A percentile compares a stretch with the other conserved stretches of the same genome.
phyloP scores from a whole-genome alignment of 2,329 filamentous ascomycete species.

The Nannizzia gypsea region DNA sequence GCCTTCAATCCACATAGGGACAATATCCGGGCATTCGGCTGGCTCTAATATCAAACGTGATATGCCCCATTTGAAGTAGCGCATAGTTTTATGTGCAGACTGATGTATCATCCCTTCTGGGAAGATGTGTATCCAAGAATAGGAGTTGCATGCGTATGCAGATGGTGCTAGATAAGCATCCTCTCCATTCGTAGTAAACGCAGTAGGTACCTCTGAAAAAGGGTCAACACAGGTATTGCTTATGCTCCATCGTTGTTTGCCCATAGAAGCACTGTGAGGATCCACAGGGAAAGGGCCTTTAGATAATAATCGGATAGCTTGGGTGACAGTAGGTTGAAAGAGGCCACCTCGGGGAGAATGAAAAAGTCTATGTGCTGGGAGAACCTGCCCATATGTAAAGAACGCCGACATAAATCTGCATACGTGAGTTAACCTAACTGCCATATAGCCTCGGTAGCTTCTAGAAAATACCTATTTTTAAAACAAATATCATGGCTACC shows the following conservation, averaged over 20 bases:
- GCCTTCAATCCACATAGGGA: slow-evolving; percentile 92
- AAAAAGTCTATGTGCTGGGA: slow-evolving; percentile 72
- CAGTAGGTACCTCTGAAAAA: slow-evolving; percentile 34
- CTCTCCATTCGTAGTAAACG: slow-evolving; percentile 30
- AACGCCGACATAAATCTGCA: slow-evolving; percentile 58
- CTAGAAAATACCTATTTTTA: slow-evolving; percentile 54
- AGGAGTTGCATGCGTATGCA: slow-evolving; percentile 54
- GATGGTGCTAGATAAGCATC: slow-evolving; percentile 56
- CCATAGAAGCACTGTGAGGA: slow-evolving; percentile 31
- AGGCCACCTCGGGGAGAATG: slow-evolving; percentile 73
- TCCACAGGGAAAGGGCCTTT: slow-evolving; percentile 46
- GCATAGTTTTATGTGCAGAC: slow-evolving; percentile 62
- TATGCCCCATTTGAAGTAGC: slow-evolving; percentile 98
- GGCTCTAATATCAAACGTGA: slow-evolving; percentile 83
- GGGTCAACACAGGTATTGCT: slow-evolving; percentile 37
- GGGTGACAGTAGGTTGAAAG: slow-evolving; percentile 77
- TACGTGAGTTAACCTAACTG: not conserved
- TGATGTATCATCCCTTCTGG: slow-evolving; percentile 94
- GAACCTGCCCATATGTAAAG: slow-evolving; percentile 78
- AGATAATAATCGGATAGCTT: slow-evolving; percentile 75
- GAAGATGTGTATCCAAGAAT: slow-evolving; percentile 89
- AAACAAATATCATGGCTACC: slow-evolving; percentile 96
- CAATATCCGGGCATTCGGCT: slow-evolving; percentile 72
- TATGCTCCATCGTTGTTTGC: slow-evolving; percentile 28
- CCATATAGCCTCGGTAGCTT: not conserved